Evolutionary conservation across 2,329 filamentous ascomycete species (phyloP), one percentile per base, ranked within the genome.

Genomic region (Myotisia sp.): DNA sequence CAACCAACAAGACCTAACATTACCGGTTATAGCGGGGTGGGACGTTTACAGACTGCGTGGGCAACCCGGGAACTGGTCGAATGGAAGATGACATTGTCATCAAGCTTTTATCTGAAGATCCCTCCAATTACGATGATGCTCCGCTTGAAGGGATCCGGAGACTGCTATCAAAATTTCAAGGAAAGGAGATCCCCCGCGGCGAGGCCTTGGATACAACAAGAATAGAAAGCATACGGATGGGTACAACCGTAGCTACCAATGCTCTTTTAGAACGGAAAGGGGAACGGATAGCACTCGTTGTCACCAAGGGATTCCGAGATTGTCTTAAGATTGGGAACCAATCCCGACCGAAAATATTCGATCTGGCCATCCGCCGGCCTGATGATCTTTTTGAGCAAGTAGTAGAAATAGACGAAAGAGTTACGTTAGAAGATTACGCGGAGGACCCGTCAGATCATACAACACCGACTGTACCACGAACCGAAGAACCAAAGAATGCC

Each of bases 201-300:
- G 66, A 85, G 52, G 64, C 79, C 1, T 63, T 93, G 6, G 84
- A 93, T 54, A 93, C 85, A 1, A 72, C 75, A 12, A 62, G 76
- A 49, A 92, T 94, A 46, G 82, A 90, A 46, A 85, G 80, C 36
- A 93, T 94, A 53, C 78, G 86, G 30, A 94, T 94, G 86, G 86
- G 86, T 28, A 94, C 86, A 1, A 94, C 86, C 0, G 85, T 94
- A 8, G 86, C 86, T 6, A 94, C 86, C 1, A 94, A 94, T 55
- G 86, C 86, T 0, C 60, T 94, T 37, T 67, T 94, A 2, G 86
- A 94, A 57, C 68, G 86, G 38, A 93, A 93, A 56, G 86, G 86
- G 30, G 85, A 92, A 60, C 75, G 74, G 46, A 87, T 90, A 51
- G 85, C 82, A 9, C 70, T 94, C 56, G 74, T 93, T 1, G 82